Evolutionary conservation across 1,139 yeast species (phyloP).

Genomic region (Geotrichum europaeum): DNA sequence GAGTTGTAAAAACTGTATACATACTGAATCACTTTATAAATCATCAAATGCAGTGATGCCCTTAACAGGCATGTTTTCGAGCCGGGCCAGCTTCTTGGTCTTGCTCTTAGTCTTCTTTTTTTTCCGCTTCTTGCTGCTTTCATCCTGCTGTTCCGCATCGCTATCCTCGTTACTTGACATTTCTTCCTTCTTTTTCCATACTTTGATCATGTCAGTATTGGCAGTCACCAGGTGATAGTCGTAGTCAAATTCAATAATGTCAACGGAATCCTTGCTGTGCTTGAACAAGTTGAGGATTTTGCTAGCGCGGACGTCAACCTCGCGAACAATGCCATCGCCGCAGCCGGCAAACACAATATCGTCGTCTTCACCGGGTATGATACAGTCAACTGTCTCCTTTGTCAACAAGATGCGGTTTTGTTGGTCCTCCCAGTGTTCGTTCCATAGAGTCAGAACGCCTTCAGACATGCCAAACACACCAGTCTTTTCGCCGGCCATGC

Average conservation of each 20-base stretch:
- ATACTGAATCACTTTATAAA: constrained; percentile 4
- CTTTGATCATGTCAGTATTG: constrained; percentile 71
- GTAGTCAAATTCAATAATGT: constrained; percentile 75
- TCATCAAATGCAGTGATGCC: constrained; percentile 18
- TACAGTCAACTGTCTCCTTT: constrained; percentile 71
- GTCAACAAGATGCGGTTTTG: constrained; percentile 68
- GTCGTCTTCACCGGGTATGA: constrained; percentile 69
- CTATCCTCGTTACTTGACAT: constrained; percentile 25
- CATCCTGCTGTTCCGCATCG: constrained; percentile 25
- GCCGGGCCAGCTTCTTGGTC: constrained; percentile 19
- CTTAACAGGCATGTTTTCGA: constrained; percentile 7
- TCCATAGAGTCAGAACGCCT: constrained; percentile 93
- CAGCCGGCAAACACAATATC: constrained; percentile 80
- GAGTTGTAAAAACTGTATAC: background rate
- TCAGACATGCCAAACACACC: constrained; percentile 83
- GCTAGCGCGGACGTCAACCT: constrained; percentile 61
- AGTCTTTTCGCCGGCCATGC: constrained; percentile 53
- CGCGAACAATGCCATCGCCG: constrained; percentile 70
- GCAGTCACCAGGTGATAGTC: constrained; percentile 74
- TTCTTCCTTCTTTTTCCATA: constrained; percentile 47
- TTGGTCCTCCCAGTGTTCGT: constrained; percentile 62
- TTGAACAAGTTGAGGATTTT: constrained; percentile 59
- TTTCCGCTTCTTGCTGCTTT: constrained; percentile 25
- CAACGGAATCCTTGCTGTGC: constrained; percentile 58
- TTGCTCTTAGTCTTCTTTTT: constrained; percentile 41